Conservation (phyloP, 2,329 filamentous ascomycete genomes). For the Aspergillus brasiliensis region DNA sequence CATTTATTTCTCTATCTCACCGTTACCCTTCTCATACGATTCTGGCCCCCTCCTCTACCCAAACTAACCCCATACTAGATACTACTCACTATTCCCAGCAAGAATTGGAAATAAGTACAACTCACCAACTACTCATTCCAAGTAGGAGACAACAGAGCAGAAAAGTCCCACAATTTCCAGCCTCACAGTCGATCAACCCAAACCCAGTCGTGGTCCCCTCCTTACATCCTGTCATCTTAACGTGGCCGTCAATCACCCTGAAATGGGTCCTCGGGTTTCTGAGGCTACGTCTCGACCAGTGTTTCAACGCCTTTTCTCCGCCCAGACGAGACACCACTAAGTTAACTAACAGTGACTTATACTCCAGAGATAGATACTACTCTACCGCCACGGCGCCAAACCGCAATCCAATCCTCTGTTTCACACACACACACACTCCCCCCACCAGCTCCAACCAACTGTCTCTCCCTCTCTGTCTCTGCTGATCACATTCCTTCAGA, state of each 20-base stretch:
- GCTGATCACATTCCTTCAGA: background rate
- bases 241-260: background rate
- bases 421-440: background rate
- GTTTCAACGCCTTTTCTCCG: slow-evolving; percentile 21
- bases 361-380: no score
- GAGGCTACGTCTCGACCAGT: slow-evolving; percentile 22
- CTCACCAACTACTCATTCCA: background rate
- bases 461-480: background rate
- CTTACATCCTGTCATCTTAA: slow-evolving; percentile 7
- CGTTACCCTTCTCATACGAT: background rate
- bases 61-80: background rate
- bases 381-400: slow-evolving; percentile 14
- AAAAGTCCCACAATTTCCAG: background rate
- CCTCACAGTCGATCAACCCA: background rate
- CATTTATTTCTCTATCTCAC: background rate
- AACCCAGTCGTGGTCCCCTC: no score
- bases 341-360: no score
- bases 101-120: background rate
- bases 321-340: background rate
- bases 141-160: background rate
- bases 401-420: slow-evolving; percentile 7
- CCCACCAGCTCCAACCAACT: background rate
- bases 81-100: background rate
- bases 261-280: background rate
- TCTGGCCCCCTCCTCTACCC: background rate